Conservation (phyloP, 1,284 basidiomycete species). For the Albatrellus sp. region DNA sequence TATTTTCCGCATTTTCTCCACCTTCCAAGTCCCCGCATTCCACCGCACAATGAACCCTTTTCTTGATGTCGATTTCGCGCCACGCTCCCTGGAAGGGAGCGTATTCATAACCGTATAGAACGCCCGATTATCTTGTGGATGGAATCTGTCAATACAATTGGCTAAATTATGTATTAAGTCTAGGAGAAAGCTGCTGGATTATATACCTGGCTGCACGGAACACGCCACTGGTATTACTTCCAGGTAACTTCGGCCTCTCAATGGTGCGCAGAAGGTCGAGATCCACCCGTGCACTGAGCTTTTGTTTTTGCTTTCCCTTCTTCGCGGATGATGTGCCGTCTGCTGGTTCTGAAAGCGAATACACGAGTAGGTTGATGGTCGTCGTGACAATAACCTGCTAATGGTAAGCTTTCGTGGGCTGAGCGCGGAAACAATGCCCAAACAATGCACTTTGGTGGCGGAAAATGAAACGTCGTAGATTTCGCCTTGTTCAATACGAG, state of each 20-base stretch:
- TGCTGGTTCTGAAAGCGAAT: conserved; percentile 29
- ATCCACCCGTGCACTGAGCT: conserved; percentile 10
- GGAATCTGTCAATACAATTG: conserved; percentile 32
- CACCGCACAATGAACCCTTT: conserved; percentile 55
- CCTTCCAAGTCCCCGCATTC: conserved; percentile 45
- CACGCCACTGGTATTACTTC: conserved; percentile 33
- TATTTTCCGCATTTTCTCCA: conserved; percentile 46
- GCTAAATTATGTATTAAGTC: neutral
- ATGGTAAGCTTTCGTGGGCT: neutral
- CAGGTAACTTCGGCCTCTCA: conserved; percentile 39
- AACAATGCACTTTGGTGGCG: conserved; percentile 28
- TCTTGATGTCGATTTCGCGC: conserved; percentile 39
- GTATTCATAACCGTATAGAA: conserved; percentile 74
- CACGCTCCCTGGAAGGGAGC: conserved; percentile 38
- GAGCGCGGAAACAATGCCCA: neutral
- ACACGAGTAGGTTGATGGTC: conserved; percentile 49
- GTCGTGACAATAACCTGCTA: conserved; percentile 55
- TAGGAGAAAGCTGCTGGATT: neutral
- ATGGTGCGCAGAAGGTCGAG: conserved; percentile 39
- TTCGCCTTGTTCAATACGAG: conserved; percentile 47
- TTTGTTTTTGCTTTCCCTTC: conserved; percentile 14
- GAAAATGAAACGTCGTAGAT: conserved; percentile 70
- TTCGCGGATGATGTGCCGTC: conserved; percentile 36
- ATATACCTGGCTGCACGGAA: conserved; percentile 68
- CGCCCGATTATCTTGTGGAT: conserved; percentile 38